Percentiles rank a stretch among this genome's conserved stretches.
These are phyloP conservation scores for Solanum dulcamara DNA, from an alignment of 257 asterid genomes.

Conservation along the genomic window DNA sequence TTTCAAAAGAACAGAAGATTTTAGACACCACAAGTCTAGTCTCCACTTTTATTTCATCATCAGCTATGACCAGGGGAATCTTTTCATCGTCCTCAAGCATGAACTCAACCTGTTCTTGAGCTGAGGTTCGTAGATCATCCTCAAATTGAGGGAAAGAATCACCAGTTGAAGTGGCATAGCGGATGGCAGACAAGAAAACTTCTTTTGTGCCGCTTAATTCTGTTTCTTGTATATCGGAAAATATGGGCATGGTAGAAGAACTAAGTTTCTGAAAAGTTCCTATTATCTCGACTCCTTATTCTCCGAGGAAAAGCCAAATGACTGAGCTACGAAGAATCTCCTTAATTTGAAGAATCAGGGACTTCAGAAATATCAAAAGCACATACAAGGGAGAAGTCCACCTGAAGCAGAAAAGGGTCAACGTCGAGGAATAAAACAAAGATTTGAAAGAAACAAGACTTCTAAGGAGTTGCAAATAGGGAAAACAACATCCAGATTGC, in stretches of 20 bases:
- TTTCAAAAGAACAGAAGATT: constrained; percentile 33
- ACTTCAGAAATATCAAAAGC: neutral
- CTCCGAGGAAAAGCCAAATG: neutral
- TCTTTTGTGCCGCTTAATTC: constrained; percentile 36
- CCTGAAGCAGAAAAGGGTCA: neutral
- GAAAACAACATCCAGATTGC: neutral
- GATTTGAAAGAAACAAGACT: neutral
- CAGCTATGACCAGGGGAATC: constrained; percentile 34
- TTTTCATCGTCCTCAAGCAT: constrained; percentile 65
- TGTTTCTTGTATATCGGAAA: constrained; percentile 34
- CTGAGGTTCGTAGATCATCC: constrained; percentile 50
- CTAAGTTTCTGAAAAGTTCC: neutral
- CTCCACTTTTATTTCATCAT: constrained; percentile 49
- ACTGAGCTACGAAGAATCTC: neutral
- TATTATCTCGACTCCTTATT: neutral
- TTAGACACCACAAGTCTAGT: constrained; percentile 34
- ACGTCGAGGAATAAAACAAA: neutral
- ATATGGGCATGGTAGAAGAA: constrained; percentile 25
- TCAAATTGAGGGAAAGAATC: constrained; percentile 42
- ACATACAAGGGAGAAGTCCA: neutral
- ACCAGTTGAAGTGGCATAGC: constrained; percentile 46
- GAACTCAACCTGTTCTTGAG: constrained; percentile 78
- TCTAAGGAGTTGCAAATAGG: neutral
- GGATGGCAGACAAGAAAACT: constrained; percentile 56
- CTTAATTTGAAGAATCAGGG: neutral